Evolutionary conservation across 176 grass and related monocot genomes (phyloP), one percentile per base, ranked within the genome.

Genomic region (Leersia perrieri): DNA sequence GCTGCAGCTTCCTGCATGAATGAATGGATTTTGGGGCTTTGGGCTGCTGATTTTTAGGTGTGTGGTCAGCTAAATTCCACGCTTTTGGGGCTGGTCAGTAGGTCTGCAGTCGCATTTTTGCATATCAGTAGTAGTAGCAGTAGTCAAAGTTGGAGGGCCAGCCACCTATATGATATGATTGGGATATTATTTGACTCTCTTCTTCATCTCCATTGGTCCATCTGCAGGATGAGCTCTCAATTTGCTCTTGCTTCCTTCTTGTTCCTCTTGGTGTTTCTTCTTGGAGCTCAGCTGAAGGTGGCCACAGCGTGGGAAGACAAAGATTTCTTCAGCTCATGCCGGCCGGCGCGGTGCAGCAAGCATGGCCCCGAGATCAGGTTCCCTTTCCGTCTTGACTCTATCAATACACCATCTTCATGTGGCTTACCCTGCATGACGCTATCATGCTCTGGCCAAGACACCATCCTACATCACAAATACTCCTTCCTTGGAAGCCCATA

Each of bases 291-390:
- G 18, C 60, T 39, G 70, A 3, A 49, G 20, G 18, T 22, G 49
- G 1, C 36, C 31, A 35, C 5, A 8, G 76, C 38, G 1, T 33
- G 66, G 47, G 64, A 79, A 7, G 83, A 94, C 41, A 14, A 87
- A 3, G 76, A 89, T 7, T 89, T 89, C 35, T 83, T 81, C 72
- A 69, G 16, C 1, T 20, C 23, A 11, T 88, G 89, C 27, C 86
- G 51, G 0, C 51, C 72, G 4, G n/a, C 76, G 5, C 2, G 27
- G 14, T 91, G 89, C 67, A 80, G 84, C 63, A 2, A 70, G 30
- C 40, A 69, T 22, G 90, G 90, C 5, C 84, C 80, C 0, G 72
- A 93, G 80, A 83, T 95, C 11, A 77, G 89, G 63, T 92, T 66
- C n/a, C 89, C 89, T 0, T 81, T 87, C 45, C 75, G 51, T 2